Base-by-base conservation (phyloP, 2,329 filamentous ascomycete genomes). In the Pseudocercospora ulei region DNA sequence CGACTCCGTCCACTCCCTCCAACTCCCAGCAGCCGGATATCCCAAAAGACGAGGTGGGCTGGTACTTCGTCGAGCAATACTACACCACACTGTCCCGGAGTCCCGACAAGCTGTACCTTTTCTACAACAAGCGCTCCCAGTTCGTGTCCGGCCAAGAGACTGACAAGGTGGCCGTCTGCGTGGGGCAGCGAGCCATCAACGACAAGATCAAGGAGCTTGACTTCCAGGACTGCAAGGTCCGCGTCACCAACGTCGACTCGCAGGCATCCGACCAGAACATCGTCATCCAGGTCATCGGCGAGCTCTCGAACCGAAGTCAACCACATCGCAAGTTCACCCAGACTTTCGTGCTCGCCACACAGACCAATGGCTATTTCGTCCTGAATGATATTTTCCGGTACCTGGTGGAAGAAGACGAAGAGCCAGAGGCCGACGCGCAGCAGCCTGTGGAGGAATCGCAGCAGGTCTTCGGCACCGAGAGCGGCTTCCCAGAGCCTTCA, bases 31-130 rank as follows among this genome's bases (percentile, higher is more conserved):
- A 53, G 37, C 36, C 57, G 14, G 66, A 70, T 27, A 72, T 76
- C 47, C 69, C 68, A 55, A 95, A 94, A 70, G 86, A 94, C 62
- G 85, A 96, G 69, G 86, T 98, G 53, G 90, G 86, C 65, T 98
- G 90, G 90, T 96, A 88, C 69, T 98, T 98, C 55, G 90, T 98
- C 43, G 87, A 96, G 74, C 86, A 94, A 66, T 98, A 95, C 72
- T 98, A 98, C 69, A 96, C 84, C 54, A 98, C 86, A 47, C 69
- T 98, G 59, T 95, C 87, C 76, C 87, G 88, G 66, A 82, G 71
- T 51, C 87, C 90, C 13, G 86, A 94, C 61, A 92, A 90, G 67
- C 82, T 98, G 56, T 88, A 86, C 60, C 78, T 96, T 38, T 98
- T 95, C 72, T 96, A 96, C 68, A 82, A 84, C 68, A 94, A 94